Base-by-base conservation (phyloP, 2,329 filamentous ascomycete genomes). In the Talaromyces piceae region DNA sequence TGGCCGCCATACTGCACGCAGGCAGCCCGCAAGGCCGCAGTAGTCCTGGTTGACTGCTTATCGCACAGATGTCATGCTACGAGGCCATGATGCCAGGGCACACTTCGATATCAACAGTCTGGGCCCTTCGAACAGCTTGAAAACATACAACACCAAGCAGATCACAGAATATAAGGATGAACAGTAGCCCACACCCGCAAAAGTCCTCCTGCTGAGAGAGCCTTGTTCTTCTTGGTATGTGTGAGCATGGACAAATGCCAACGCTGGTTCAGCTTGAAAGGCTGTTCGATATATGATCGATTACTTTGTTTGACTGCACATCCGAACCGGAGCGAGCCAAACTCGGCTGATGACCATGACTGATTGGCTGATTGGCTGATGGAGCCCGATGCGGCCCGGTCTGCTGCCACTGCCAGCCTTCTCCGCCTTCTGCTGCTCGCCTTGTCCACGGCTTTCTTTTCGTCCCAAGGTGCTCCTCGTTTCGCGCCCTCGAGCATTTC, bases 1-100 rank as follows among this genome's bases (percentile, higher is more conserved):
- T 96, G 65, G 91, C 88, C 28, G 91, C 88, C 91, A 96, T 96
- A 20, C 33, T 18, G 11, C 26, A 28, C 11, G 6, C 7, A 28
- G 20, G 39, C 22, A 43, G 39, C 39, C 23, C 12, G 9, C 16
- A 11, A 37, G 33, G 16, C 12, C 7, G 33, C 6, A 11, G 20
- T 20, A 4, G 16, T 37, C 33, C 33, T 20, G 33, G 12, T 18
- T 37, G 33, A 18, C 33, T 37, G 33, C 33, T 37, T 37, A 18
- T 20, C 20, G 6, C 16, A 18, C n/a, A 2, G 33, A 4, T 16
- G 2, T n/a, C 33, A 37, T 37, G n/a, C 33, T 37, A 37, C 1
- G n/a, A 37, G 16, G 33, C 16, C 33, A 37, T 37, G 16, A 20
- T 11, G 33, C n/a, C 33, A 37, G 33, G 11, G 33, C 16, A 20